A percentile compares a stretch with the other conserved stretches of the same genome.
Conservation (phyloP, 1,284 basidiomycete species). For the Papiliotrema fonsecae region DNA sequence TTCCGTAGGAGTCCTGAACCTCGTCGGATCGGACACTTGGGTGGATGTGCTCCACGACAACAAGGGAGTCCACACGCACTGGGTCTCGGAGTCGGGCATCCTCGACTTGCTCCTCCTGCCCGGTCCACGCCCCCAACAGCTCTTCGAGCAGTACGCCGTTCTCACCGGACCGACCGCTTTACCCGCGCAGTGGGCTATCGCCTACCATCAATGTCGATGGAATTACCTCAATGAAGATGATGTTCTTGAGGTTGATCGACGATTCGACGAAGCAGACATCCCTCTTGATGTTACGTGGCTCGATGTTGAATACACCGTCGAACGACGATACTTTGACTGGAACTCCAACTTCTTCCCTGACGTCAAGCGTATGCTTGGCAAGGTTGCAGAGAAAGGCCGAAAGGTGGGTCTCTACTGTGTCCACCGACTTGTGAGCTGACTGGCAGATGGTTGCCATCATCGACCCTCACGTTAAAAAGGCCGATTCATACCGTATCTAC, state of each 20-base stretch:
- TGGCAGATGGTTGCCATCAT: constrained; percentile 93
- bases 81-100: constrained; percentile 95
- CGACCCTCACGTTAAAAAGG: constrained; percentile 92
- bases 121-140: constrained; percentile 71
- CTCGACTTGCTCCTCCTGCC: constrained; percentile 91
- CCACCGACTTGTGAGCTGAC: not conserved
- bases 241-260: constrained; percentile 75
- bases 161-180: constrained; percentile 82
- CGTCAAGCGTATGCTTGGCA: constrained; percentile 86
- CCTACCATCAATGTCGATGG: constrained; percentile 98
- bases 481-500: constrained; percentile 76
- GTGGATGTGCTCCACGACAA: constrained; percentile 74
- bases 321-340: constrained; percentile 98
- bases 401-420: constrained; percentile 57
- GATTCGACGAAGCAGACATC: constrained; percentile 89
- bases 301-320: constrained; percentile 92
- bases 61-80: constrained; percentile 73
- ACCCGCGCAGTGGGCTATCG: constrained; percentile 86
- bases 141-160: constrained; percentile 79
- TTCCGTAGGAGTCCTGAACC: constrained; percentile 86
- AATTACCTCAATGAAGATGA: constrained; percentile 93
- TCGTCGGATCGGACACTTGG: constrained; percentile 92
- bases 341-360: constrained; percentile 86
- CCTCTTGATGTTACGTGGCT: constrained; percentile 98
- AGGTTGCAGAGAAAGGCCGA: constrained; percentile 75